A percentile compares a stretch with the other conserved stretches of the same genome.
These are phyloP conservation scores for Suillus brevipes DNA, from an alignment of 768 basidiomycete genomes.

Conservation along the genomic window DNA sequence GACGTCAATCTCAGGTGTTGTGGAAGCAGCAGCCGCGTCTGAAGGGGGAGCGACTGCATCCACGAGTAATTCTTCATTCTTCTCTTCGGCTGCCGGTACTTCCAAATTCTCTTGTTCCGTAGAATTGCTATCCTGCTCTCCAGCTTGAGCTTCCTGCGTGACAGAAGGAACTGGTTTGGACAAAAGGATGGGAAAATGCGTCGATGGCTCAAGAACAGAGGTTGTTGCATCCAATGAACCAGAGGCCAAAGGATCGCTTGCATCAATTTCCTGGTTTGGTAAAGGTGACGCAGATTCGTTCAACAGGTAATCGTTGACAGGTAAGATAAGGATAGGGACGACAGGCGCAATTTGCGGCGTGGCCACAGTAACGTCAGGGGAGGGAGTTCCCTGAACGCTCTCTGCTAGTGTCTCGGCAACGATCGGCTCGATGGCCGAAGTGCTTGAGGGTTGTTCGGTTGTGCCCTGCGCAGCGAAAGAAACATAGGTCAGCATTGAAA, in stretches of 20 bases:
- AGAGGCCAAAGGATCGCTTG: neutral
- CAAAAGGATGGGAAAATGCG: slow-evolving; percentile 20
- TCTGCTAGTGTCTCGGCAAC: slow-evolving; percentile 9
- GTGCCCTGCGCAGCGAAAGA: neutral
- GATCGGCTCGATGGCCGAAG: slow-evolving; percentile 21
- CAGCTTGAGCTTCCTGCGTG: slow-evolving; percentile 1
- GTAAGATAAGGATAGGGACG: slow-evolving; percentile 40
- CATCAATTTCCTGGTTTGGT: neutral
- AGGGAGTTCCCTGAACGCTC: neutral
- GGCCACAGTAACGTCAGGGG: slow-evolving; percentile 9
- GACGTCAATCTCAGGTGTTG: neutral
- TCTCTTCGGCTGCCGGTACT: slow-evolving; percentile 1
- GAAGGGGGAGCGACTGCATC: neutral
- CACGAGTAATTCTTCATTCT: neutral
- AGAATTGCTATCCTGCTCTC: neutral
- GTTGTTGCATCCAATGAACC: slow-evolving; percentile 5
- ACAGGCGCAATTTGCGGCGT: slow-evolving; percentile 28
- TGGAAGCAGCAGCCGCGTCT: neutral
- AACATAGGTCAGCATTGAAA: neutral
- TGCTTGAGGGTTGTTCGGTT: slow-evolving; percentile 7
- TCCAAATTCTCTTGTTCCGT: neutral
- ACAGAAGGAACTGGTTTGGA: slow-evolving; percentile 1
- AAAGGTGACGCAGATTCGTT: slow-evolving; percentile 16
- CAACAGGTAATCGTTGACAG: slow-evolving; percentile 43
- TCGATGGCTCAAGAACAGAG: slow-evolving; percentile 15